Conservation (phyloP, 352 stramenopile genomes). For the Globisporangium sylvaticum region DNA sequence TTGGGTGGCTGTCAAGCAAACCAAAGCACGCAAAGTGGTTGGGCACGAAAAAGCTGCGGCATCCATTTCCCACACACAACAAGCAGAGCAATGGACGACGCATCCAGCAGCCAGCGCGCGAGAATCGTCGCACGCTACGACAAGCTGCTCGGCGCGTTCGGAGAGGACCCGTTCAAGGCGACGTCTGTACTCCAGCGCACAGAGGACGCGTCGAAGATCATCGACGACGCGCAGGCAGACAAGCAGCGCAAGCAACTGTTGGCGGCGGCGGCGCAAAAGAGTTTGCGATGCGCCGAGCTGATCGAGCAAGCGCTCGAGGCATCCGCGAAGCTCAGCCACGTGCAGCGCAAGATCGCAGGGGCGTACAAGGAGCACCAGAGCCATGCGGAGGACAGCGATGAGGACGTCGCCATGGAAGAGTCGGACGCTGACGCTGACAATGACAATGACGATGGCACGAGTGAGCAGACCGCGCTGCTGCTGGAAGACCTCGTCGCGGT, state of each 20-base stretch:
- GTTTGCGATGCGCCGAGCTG: conserved; percentile 68
- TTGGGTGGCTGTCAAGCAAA: conserved; percentile 6
- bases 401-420: conserved; percentile 34
- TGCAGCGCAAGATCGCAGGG: conserved; percentile 38
- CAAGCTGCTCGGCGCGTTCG: conserved; percentile 49
- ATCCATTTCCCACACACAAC: not conserved
- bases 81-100: not conserved
- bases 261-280: conserved; percentile 40
- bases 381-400: conserved; percentile 13
- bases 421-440: conserved; percentile 22
- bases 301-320: conserved; percentile 67
- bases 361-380: conserved; percentile 23
- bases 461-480: conserved; percentile 41
- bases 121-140: conserved; percentile 45
- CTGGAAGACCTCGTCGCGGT: conserved; percentile 57
- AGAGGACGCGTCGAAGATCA: conserved; percentile 32
- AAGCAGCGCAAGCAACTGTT: conserved; percentile 40
- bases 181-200: conserved; percentile 25
- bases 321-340: conserved; percentile 36
- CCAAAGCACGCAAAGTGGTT: not conserved
- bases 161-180: conserved; percentile 48
- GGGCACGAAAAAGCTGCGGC: conserved; percentile 12
- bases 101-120: conserved; percentile 11
- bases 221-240: conserved; percentile 19
- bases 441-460: conserved; percentile 24